Conservation (phyloP, 2,329 filamentous ascomycete species). For the Ceratocystis huliohia region DNA sequence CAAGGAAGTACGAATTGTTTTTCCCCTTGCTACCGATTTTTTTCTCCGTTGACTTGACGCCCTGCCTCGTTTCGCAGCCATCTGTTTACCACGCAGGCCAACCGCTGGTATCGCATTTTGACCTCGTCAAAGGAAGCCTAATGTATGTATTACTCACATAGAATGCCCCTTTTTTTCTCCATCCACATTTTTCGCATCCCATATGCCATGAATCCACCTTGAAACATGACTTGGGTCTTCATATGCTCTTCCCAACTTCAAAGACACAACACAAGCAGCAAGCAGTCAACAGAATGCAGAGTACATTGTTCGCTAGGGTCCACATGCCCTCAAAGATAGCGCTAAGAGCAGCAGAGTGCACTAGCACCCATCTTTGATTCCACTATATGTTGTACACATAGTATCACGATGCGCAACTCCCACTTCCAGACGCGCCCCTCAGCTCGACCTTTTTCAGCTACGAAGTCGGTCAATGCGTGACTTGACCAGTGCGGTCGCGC, state of each 20-base stretch:
- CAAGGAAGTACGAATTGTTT: neutral
- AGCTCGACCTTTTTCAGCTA: conserved; percentile 6
- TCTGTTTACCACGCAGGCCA: neutral
- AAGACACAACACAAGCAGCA: neutral
- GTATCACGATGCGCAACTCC: neutral
- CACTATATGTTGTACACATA: neutral
- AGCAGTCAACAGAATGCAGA: neutral
- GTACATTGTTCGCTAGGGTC: neutral
- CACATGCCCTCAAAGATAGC: neutral
- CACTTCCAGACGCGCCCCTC: neutral
- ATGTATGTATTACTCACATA: conserved; percentile 10
- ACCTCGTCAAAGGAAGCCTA: conserved; percentile 5
- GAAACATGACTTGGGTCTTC: neutral
- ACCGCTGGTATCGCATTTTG: neutral
- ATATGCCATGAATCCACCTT: neutral
- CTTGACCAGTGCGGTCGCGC: conserved; percentile 5
- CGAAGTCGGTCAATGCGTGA: neutral
- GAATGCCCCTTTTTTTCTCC: conserved; percentile 1
- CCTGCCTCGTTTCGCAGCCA: neutral
- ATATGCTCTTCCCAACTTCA: neutral
- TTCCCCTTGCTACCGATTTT: neutral
- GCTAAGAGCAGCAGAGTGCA: neutral
- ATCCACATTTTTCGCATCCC: neutral
- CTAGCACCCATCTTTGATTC: neutral
- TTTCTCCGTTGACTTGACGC: neutral